Evolutionary conservation across 139 green algal species (phyloP).

Genomic region (Chlorella sp.): DNA sequence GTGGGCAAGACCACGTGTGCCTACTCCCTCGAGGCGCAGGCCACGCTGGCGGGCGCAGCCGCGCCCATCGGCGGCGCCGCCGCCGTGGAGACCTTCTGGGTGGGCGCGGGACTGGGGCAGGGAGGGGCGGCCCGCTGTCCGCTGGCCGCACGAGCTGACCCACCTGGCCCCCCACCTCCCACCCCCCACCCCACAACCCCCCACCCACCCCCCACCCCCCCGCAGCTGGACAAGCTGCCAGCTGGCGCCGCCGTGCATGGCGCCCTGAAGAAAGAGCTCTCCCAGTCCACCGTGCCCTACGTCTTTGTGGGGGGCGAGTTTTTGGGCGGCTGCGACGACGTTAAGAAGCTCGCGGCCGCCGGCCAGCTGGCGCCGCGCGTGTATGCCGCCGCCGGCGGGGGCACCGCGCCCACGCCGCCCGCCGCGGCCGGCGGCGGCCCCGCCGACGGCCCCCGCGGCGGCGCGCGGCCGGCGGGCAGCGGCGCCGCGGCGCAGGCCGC

Average conservation of each 20-base stretch:
- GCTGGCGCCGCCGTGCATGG: conserved; percentile 1
- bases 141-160: too few species aligned
- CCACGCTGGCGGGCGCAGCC: conserved; percentile 7
- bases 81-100: conserved; percentile 4
- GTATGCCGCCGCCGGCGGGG: background rate
- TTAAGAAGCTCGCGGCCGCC: conserved; percentile 2
- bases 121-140: too few species aligned
- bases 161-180: too few species aligned
- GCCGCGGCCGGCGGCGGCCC: background rate
- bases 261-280: conserved; percentile 9
- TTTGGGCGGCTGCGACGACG: conserved; percentile 21
- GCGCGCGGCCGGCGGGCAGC: background rate
- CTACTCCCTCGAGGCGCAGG: conserved; percentile 9
- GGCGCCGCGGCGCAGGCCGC: background rate
- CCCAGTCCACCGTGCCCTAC: conserved; percentile 23
- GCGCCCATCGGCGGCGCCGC: conserved; percentile 1
- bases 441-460: background rate
- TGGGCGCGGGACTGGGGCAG: too few species aligned
- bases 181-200: too few species aligned
- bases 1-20: conserved; percentile 10
- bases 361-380: conserved; percentile 5
- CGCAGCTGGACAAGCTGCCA: background rate
- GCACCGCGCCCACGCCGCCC: background rate
- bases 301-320: conserved; percentile 13
- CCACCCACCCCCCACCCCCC: too few species aligned